Evolutionary conservation across 2,329 filamentous ascomycete species (phyloP), one percentile per base, ranked within the genome.

Genomic region (Fusarium nurragi): DNA sequence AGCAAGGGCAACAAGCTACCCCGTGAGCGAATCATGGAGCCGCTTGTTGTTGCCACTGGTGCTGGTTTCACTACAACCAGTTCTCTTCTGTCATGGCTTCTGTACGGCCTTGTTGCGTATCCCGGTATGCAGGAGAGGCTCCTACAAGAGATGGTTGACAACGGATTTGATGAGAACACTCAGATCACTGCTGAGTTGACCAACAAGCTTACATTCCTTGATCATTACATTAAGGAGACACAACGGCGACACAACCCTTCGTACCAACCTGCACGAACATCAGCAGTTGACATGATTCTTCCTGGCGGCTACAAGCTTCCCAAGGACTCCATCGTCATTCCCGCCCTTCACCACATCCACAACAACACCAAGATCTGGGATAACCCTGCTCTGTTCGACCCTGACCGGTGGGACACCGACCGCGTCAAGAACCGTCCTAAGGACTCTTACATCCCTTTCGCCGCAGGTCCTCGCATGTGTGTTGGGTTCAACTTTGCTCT

Each of bases 401-500:
- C 86, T 0, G 86, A 88, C 58, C 77, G 87, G 4, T 89, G 87
- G 87, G 81, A 83, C 60, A 81, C 81, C 0, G 81, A 84, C 0
- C 75, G 78, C 13, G 84, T 86, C 52, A 85, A 84, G 76, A 80
- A 79, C 64, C 72, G 80, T 3, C 84, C 82, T 41, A 79, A 80
- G 26, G 81, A 79, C 3, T 76, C 82, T 0, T 89, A 88, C 66
- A 77, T 84, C 5, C 87, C 87, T 0, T 90, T 89, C 62, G 86
- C 83, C 0, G 76, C 80, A 0, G 87, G 87, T 0, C 82, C 78
- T 0, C 77, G 87, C 2, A 82, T 81, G 76, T 89, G 87, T 60
- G 85, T 89, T 53, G 87, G 86, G 0, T 88, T 88, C 79, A 89
- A 88, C 74, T 88, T 89, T 72, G 87, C 86, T 0, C 75, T 89